Conservation (phyloP, 345 rosid genomes). For the Syzygium aqueum region DNA sequence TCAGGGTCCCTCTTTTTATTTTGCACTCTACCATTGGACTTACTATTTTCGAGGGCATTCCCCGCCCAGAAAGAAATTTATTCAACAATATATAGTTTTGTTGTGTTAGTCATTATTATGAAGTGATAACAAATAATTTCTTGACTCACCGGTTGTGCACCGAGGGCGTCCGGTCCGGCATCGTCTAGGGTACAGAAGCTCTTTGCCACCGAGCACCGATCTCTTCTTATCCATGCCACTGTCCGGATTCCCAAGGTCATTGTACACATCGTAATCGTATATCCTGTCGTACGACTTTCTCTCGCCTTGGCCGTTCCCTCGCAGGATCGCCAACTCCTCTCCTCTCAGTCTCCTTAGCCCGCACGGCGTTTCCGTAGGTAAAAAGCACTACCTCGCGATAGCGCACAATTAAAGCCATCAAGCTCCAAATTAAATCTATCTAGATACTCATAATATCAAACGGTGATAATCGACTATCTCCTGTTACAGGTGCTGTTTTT, state of each 20-base stretch:
- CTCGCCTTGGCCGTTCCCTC: conserved; percentile 62
- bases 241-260: conserved; percentile 75
- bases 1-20: not conserved
- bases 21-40: not conserved
- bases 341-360: conserved; percentile 44
- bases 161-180: conserved; percentile 31
- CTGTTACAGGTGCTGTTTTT: no score
- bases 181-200: conserved; percentile 37
- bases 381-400: conserved; percentile 23
- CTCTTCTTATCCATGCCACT: conserved; percentile 1
- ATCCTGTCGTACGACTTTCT: conserved; percentile 42
- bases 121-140: not conserved
- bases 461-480: no score
- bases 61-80: not conserved
- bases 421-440: not conserved
- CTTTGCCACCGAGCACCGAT: conserved; percentile 35
- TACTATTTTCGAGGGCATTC: not conserved
- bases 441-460: not conserved
- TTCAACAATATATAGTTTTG: not conserved
- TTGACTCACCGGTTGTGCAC: conserved; percentile 9
- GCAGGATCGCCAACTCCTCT: conserved; percentile 36
- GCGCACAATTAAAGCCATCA: not conserved
- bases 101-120: not conserved
- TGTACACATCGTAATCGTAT: conserved; percentile 76
- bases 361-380: conserved; percentile 53